These are phyloP conservation scores for Pseudogymnoascus sp. DNA, from an alignment of 2,329 filamentous ascomycete species.

Conservation along the genomic window DNA sequence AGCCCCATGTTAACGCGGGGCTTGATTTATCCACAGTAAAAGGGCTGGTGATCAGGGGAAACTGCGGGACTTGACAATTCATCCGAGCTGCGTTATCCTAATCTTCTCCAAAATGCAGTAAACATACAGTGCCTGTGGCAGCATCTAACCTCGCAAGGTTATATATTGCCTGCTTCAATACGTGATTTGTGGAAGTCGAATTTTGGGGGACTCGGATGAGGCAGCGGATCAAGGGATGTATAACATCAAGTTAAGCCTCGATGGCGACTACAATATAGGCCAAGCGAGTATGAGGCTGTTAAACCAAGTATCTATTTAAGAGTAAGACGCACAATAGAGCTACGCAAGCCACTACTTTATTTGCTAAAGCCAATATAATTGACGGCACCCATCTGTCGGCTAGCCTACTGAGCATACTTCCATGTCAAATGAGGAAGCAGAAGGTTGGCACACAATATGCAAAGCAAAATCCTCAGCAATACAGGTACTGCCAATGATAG, in stretches of 20 bases:
- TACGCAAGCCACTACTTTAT: not conserved
- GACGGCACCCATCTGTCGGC: not conserved
- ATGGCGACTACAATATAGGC: not conserved
- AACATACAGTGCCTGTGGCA: not conserved
- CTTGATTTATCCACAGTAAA: not conserved
- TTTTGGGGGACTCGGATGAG: constrained; percentile 17
- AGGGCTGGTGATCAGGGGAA: not conserved
- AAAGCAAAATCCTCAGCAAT: not conserved
- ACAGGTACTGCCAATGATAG: not conserved
- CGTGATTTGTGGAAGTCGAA: not conserved
- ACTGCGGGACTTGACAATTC: not conserved
- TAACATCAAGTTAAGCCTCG: not conserved
- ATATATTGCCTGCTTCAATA: not conserved
- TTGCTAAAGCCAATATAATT: not conserved
- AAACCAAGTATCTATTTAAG: not conserved
- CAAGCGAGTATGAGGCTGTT: not conserved
- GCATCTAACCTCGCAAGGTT: not conserved
- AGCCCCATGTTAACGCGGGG: not conserved
- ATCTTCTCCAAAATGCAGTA: not conserved
- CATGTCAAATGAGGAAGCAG: not conserved
- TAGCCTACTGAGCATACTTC: not conserved
- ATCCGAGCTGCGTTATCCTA: not conserved
- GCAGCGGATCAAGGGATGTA: not conserved
- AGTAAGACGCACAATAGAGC: not conserved
- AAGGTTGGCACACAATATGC: not conserved